phyloP scores from a whole-genome alignment of 2,329 filamentous ascomycete species.

The Aspergillus awamori region DNA sequence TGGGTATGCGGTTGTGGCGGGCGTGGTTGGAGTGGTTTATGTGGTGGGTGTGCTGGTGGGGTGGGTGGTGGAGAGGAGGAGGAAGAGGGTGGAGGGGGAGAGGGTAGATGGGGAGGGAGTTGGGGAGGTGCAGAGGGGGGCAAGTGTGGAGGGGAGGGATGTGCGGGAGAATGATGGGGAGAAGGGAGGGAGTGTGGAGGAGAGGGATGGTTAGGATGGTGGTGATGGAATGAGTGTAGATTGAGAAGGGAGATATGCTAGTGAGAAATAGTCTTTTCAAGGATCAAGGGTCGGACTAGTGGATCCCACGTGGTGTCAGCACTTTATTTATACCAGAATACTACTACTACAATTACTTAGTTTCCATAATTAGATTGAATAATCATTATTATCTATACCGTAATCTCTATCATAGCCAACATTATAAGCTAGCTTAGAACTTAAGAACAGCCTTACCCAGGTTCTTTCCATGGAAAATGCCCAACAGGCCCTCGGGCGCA shows the following conservation, averaged over 20 bases:
- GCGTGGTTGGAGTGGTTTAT: conserved; percentile 11
- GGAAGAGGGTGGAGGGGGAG: not conserved
- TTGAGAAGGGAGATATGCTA: not conserved
- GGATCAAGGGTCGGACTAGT: too few species aligned
- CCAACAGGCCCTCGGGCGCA: conserved; percentile 71
- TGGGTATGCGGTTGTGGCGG: conserved; percentile 18
- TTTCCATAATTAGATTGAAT: not conserved
- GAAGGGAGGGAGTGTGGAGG: not conserved
- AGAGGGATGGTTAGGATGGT: not conserved
- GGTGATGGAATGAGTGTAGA: not conserved
- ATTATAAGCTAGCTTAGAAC: conserved; percentile 41
- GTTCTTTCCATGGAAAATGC: conserved; percentile 76
- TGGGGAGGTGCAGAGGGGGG: not conserved
- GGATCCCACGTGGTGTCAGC: too few species aligned
- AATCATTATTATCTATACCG: conserved; percentile 22
- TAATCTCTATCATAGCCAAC: not conserved
- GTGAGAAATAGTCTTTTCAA: not conserved
- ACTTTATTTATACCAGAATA: too few species aligned
- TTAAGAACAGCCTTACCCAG: conserved; percentile 84
- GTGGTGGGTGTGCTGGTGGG: not conserved
- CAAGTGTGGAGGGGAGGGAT: not conserved
- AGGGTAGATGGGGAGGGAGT: not conserved
- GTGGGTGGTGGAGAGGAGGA: too few species aligned
- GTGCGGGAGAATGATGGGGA: not conserved
- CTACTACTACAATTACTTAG: too few species aligned